Conservation (phyloP, 768 basidiomycete species). For the Pholiota molesta region DNA sequence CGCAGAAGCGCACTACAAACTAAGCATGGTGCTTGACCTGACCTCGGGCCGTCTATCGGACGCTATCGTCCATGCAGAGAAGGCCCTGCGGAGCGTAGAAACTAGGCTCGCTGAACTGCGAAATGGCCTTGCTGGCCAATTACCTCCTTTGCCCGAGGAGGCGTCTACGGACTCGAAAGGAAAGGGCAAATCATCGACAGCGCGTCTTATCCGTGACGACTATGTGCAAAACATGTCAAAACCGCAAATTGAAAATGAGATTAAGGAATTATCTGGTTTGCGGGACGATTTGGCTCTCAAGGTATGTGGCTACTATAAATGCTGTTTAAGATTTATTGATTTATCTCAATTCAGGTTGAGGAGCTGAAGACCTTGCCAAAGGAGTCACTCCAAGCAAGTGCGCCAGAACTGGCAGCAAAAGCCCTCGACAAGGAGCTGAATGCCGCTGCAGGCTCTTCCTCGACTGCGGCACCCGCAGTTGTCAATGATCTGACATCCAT, state of each 20-base stretch:
- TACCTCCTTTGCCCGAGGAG: constrained; percentile 33
- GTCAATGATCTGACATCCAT: constrained; percentile 86
- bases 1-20: constrained; percentile 92
- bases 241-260: constrained; percentile 74
- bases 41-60: constrained; percentile 83
- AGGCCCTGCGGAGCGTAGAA: constrained; percentile 79
- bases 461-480: constrained; percentile 36
- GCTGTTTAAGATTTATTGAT: background rate
- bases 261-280: constrained; percentile 76
- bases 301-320: constrained; percentile 39
- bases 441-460: constrained; percentile 32
- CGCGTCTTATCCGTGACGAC: constrained; percentile 51
- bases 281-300: constrained; percentile 85
- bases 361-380: constrained; percentile 85
- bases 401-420: constrained; percentile 71
- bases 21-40: constrained; percentile 91
- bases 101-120: constrained; percentile 65
- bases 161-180: constrained; percentile 52
- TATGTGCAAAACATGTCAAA: constrained; percentile 67
- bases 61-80: constrained; percentile 80
- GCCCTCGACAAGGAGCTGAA: constrained; percentile 77
- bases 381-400: constrained; percentile 53
- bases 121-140: constrained; percentile 43
- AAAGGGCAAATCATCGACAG: constrained; percentile 70
- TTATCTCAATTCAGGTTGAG: constrained; percentile 64